A percentile compares a stretch with the other conserved stretches of the same genome.
These are phyloP conservation scores for Fusarium duplospermum DNA, from an alignment of 2,329 filamentous ascomycete genomes.

Conservation along the genomic window DNA sequence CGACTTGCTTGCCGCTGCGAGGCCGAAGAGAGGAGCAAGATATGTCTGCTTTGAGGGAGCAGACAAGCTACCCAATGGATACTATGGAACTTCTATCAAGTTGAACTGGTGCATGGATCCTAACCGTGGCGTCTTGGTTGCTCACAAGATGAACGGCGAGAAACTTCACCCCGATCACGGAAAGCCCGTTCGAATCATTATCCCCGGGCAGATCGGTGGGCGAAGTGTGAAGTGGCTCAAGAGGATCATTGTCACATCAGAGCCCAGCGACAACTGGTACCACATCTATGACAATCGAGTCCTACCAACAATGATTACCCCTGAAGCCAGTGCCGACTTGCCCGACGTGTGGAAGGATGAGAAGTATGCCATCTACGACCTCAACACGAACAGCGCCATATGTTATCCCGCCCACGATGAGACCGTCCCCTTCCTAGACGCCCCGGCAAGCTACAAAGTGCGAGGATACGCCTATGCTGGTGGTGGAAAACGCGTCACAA, in stretches of 20 bases:
- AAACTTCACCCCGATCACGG: constrained; percentile 85
- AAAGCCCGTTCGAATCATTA: constrained; percentile 82
- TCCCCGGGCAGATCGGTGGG: constrained; percentile 92
- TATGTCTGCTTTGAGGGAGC: constrained; percentile 94
- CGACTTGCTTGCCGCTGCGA: constrained; percentile 76
- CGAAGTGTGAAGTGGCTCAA: constrained; percentile 95
- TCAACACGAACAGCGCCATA: constrained; percentile 87
- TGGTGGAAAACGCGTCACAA: constrained; percentile 83
- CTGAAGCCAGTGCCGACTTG: constrained; percentile 80
- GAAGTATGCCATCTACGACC: constrained; percentile 90
- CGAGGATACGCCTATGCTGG: constrained; percentile 90
- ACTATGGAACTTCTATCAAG: constrained; percentile 89
- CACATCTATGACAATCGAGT: constrained; percentile 95
- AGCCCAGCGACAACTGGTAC: constrained; percentile 92
- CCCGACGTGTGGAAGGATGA: constrained; percentile 88
- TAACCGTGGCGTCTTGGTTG: constrained; percentile 86
- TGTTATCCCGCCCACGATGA: constrained; percentile 86
- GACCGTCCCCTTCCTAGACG: constrained; percentile 62
- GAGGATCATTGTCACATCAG: constrained; percentile 79
- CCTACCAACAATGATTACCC: constrained; percentile 85
- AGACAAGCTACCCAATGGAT: constrained; percentile 87
- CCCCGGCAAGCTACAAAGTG: constrained; percentile 68
- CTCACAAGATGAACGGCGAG: constrained; percentile 92
- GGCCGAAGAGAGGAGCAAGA: constrained; percentile 75
- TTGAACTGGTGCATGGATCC: constrained; percentile 89